Evolutionary conservation across 768 basidiomycete species (phyloP).

Genomic region (Boletus subcaerulescens): DNA sequence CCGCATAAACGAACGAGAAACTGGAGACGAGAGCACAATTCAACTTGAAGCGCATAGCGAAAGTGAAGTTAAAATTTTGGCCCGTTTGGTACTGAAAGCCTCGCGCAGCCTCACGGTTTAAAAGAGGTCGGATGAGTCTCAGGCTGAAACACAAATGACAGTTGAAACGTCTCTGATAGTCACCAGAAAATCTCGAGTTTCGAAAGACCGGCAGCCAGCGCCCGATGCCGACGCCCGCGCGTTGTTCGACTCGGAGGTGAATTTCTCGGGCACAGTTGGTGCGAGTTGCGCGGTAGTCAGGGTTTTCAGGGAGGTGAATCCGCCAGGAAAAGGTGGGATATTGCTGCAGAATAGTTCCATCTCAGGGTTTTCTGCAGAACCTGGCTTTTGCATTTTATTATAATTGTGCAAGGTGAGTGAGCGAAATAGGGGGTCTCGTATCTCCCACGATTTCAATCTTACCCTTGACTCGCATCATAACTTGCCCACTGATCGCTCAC

Average conservation of each 20-base stretch:
- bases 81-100: too few relatives aligned
- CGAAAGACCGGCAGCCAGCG: too few relatives aligned
- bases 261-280: conserved; percentile 16
- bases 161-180: too few relatives aligned
- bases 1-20: too few relatives aligned
- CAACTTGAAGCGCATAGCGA: too few relatives aligned
- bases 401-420: conserved; percentile 9
- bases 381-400: conserved; percentile 9
- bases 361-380: not conserved
- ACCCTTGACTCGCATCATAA: too few relatives aligned
- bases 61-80: too few relatives aligned
- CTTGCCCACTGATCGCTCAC: not conserved
- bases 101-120: too few relatives aligned
- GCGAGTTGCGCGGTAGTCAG: conserved; percentile 25
- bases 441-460: not conserved
- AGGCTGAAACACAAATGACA: too few relatives aligned
- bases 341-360: conserved; percentile 14
- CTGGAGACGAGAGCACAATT: too few relatives aligned
- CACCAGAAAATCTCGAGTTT: too few relatives aligned
- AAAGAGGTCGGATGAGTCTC: too few relatives aligned
- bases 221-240: conserved; percentile 28
- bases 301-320: conserved; percentile 36
- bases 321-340: conserved; percentile 8
- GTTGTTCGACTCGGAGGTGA: conserved; percentile 36
- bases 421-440: not conserved